These are phyloP conservation scores for Agaricales sp. DNA, from an alignment of 1,284 basidiomycete species.

Conservation along the genomic window DNA sequence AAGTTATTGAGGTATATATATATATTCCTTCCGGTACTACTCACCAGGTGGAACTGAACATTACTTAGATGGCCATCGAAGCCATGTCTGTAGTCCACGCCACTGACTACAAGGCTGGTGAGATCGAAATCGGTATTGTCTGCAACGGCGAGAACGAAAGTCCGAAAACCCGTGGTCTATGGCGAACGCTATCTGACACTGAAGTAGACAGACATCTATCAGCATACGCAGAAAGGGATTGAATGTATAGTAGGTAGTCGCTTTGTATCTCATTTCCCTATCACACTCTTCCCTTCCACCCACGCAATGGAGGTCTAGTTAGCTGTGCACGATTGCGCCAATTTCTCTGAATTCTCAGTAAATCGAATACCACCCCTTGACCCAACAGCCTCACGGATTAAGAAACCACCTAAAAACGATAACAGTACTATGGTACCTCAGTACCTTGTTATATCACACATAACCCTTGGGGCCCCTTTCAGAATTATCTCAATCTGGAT, in stretches of 20 bases:
- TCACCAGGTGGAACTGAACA: conserved; percentile 1
- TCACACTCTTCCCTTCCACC: no score
- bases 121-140: conserved; percentile 82
- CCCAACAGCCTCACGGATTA: no score
- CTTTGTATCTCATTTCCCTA: background rate
- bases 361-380: no score
- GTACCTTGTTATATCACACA: no score
- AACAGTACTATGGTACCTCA: no score
- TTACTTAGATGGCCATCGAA: conserved; percentile 80
- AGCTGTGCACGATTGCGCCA: no score
- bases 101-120: conserved; percentile 90
- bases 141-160: conserved; percentile 63
- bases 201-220: conserved; percentile 84
- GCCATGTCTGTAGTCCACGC: conserved; percentile 88
- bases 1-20: conserved; percentile 72
- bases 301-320: no score
- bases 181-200: conserved; percentile 75
- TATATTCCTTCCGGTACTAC: conserved; percentile 25
- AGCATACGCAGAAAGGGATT: conserved; percentile 93
- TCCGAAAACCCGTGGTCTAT: conserved; percentile 57
- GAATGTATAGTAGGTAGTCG: conserved; percentile 10
- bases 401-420: no score
- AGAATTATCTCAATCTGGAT: no score
- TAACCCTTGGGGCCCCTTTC: no score
- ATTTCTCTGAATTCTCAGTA: no score